Evolutionary conservation across 305 asterid species (phyloP).

Genomic region (Fraxinus greggii): DNA sequence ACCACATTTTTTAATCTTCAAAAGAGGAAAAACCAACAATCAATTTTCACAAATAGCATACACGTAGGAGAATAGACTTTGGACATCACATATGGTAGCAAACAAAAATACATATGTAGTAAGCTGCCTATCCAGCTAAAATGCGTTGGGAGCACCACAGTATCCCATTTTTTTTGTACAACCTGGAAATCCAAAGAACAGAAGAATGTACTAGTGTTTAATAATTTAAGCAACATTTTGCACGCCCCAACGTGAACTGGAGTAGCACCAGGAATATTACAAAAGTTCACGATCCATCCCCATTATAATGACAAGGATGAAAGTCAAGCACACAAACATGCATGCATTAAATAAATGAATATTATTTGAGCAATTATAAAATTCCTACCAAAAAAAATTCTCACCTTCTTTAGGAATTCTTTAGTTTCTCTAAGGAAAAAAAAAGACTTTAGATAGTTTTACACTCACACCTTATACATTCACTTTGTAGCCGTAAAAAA

Average conservation of each 20-base stretch:
- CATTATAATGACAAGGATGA: background rate
- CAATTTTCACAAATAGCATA: conserved; percentile 13
- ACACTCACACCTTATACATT: background rate
- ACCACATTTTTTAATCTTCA: conserved; percentile 89
- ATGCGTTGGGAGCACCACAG: background rate
- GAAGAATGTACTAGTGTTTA: background rate
- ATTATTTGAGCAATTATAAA: background rate
- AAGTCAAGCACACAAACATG: background rate
- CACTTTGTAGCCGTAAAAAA: background rate
- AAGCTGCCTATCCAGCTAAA: background rate
- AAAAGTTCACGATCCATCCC: background rate
- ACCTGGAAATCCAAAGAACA: background rate
- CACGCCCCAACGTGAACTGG: background rate
- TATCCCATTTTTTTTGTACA: background rate
- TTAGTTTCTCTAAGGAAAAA: background rate
- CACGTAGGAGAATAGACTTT: background rate
- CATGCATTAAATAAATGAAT: background rate
- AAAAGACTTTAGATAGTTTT: background rate
- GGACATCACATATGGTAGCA: background rate
- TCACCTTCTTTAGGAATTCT: background rate
- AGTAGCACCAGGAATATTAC: background rate
- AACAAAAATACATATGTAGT: background rate
- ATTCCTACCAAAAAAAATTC: background rate
- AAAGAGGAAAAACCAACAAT: conserved; percentile 16
- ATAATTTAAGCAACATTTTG: background rate